A percentile compares a stretch with the other conserved stretches of the same genome.
phyloP scores from a whole-genome alignment of 352 stramenopile genomes.

The Blastocystis hominis region DNA sequence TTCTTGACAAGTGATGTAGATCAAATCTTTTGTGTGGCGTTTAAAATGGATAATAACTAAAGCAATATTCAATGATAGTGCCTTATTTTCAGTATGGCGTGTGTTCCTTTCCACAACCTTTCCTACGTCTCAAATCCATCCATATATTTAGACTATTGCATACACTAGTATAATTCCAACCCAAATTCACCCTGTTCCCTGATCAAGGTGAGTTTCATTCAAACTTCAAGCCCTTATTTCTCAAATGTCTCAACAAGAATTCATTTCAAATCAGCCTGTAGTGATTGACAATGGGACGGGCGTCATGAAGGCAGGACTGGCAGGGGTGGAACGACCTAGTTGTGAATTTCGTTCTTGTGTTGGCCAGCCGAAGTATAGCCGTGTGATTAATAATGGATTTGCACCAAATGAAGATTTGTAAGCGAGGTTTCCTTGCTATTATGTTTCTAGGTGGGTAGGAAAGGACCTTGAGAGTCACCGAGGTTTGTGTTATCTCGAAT shows the following conservation, averaged over 20 bases:
- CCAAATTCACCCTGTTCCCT: no score
- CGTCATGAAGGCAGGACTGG: constrained; percentile 87
- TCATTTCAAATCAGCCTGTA: constrained; percentile 56
- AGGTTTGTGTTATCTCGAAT: constrained; percentile 71
- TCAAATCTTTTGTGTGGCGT: no score
- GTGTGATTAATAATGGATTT: constrained; percentile 80
- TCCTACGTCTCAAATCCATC: no score
- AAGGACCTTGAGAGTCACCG: constrained; percentile 62
- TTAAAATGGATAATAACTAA: no score
- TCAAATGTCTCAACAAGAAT: constrained; percentile 43
- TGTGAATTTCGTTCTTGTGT: constrained; percentile 79
- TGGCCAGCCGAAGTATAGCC: constrained; percentile 81
- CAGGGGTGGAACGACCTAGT: constrained; percentile 82
- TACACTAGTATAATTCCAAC: no score
- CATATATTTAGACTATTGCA: no score
- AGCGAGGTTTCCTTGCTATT: background rate
- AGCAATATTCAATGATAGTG: no score
- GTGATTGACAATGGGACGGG: constrained; percentile 84
- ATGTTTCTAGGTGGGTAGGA: constrained; percentile 62
- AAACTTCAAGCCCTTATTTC: background rate
- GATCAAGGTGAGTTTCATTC: background rate
- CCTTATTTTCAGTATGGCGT: no score
- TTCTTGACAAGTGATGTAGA: no score
- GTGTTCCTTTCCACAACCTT: no score
- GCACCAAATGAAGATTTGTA: background rate